Evolutionary conservation across 1,139 yeast species (phyloP).

Genomic region (Scheffersomyces lignicola): DNA sequence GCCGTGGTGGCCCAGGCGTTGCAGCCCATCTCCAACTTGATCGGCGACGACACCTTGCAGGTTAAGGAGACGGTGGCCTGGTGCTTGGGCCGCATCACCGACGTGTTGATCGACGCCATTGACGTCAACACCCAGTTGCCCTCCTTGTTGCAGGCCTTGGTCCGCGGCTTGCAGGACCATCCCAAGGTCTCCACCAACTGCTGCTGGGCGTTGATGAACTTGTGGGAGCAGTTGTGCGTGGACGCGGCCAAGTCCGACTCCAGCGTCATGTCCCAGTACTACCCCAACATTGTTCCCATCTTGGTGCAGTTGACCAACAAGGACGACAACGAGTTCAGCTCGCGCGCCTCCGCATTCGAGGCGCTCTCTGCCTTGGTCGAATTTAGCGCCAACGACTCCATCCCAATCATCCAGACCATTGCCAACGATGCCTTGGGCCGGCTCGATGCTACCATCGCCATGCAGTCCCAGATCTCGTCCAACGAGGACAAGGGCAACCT

Average conservation of each 20-base stretch:
- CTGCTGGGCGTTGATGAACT: conserved; percentile 94
- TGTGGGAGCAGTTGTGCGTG: conserved; percentile 76
- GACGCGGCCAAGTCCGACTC: conserved; percentile 56
- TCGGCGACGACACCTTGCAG: conserved; percentile 72
- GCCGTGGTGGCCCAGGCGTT: conserved; percentile 77
- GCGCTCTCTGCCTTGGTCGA: conserved; percentile 82
- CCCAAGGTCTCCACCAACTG: conserved; percentile 93
- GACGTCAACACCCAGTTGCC: conserved; percentile 66
- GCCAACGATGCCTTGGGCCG: conserved; percentile 75
- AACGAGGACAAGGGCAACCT: conserved; percentile 74
- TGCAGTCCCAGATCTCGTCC: conserved; percentile 53
- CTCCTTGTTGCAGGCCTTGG: conserved; percentile 67
- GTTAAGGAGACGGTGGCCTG: conserved; percentile 97
- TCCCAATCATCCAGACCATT: conserved; percentile 66
- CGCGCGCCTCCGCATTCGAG: conserved; percentile 96
- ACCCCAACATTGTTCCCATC: conserved; percentile 65
- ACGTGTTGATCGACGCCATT: conserved; percentile 76
- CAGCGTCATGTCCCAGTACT: conserved; percentile 73
- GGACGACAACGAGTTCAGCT: conserved; percentile 76
- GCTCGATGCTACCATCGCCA: conserved; percentile 61
- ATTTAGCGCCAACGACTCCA: conserved; percentile 69
- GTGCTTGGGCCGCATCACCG: conserved; percentile 97
- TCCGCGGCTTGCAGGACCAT: conserved; percentile 80
- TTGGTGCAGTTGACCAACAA: conserved; percentile 69
- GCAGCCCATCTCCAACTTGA: conserved; percentile 70